These are phyloP conservation scores for Anastatica hierochuntica DNA, from an alignment of 345 rosid species.

Conservation along the genomic window DNA sequence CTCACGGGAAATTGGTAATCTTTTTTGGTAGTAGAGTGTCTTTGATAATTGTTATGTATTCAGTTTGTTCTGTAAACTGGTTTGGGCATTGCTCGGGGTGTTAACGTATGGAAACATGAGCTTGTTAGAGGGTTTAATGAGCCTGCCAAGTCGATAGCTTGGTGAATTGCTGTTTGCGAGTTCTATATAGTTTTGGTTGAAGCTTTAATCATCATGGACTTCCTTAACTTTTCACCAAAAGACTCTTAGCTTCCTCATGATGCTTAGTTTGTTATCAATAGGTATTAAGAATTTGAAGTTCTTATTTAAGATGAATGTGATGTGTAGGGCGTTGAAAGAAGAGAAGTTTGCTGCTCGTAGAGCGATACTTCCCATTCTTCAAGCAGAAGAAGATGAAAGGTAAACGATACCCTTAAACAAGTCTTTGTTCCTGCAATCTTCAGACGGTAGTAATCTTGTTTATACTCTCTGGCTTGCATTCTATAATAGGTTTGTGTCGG, in stretches of 20 bases:
- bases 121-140: background rate
- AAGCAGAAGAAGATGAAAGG: conserved; percentile 99
- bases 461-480: background rate
- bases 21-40: too few relatives aligned
- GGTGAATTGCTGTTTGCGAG: too few relatives aligned
- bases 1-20: too few relatives aligned
- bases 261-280: too few relatives aligned
- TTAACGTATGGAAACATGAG: background rate
- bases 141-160: too few relatives aligned
- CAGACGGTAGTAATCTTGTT: background rate
- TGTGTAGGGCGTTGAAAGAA: conserved; percentile 80
- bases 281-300: background rate
- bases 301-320: too few relatives aligned
- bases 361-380: conserved; percentile 80
- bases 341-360: conserved; percentile 91
- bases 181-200: too few relatives aligned
- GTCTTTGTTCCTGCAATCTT: background rate
- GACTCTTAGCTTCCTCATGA: too few relatives aligned
- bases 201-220: background rate
- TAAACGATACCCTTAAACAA: background rate
- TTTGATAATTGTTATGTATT: too few relatives aligned
- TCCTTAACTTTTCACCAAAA: too few relatives aligned
- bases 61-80: too few relatives aligned
- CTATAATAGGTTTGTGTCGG: conserved; percentile 63
- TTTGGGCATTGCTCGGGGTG: too few relatives aligned